Evolutionary conservation across 176 grass and related monocot species (phyloP).

Genomic region (Oryza officinalis): DNA sequence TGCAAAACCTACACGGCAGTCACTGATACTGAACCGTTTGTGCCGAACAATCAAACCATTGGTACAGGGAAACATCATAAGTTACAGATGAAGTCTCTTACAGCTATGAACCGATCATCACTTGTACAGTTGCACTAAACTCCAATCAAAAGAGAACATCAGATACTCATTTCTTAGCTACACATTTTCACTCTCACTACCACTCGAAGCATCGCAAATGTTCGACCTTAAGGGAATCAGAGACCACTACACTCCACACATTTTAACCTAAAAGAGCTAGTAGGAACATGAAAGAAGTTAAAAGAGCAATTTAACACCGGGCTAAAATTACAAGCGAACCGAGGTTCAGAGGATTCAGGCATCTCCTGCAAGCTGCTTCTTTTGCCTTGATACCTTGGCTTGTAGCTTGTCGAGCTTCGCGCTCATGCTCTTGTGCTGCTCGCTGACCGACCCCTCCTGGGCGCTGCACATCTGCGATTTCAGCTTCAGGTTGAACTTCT

Average conservation of each 20-base stretch:
- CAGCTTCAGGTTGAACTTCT: conserved; percentile 61
- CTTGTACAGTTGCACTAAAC: conserved; percentile 4
- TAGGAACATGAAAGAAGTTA: conserved; percentile 10
- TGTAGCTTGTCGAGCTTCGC: conserved; percentile 77
- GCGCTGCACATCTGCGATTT: conserved; percentile 88
- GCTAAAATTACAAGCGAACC: conserved; percentile 42
- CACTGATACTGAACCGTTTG: neutral
- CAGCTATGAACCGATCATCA: conserved; percentile 27
- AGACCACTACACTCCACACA: conserved; percentile 15
- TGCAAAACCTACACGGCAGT: neutral
- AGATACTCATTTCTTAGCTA: conserved; percentile 2
- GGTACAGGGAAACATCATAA: neutral
- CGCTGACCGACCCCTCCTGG: conserved; percentile 67
- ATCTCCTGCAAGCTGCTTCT: conserved; percentile 60
- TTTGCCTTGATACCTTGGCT: conserved; percentile 68
- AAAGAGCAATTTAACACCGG: neutral
- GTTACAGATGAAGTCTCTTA: neutral
- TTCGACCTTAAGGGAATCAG: neutral
- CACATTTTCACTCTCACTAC: conserved; percentile 18
- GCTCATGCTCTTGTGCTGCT: conserved; percentile 65
- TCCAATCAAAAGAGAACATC: conserved; percentile 24
- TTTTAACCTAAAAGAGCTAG: conserved; percentile 35
- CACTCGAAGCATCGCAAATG: conserved; percentile 20
- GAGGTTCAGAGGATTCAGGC: conserved; percentile 23
- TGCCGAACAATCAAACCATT: neutral